Base-by-base conservation (phyloP, 1,284 basidiomycete species). In the Amylostereum areolatum region DNA sequence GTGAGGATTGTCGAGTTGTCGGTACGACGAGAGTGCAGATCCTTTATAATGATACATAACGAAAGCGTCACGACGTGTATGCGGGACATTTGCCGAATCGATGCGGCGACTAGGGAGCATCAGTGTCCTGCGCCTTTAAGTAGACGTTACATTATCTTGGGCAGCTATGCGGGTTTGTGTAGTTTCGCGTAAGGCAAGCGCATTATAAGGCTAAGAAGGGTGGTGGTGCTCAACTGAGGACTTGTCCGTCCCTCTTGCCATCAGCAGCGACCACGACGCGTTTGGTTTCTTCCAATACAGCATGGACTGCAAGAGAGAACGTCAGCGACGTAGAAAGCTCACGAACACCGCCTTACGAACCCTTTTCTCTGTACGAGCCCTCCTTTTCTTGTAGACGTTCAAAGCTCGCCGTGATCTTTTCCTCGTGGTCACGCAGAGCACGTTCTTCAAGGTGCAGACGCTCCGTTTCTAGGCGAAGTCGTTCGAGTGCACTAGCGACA, bases 341-440 rank as follows among this genome's bases (percentile, higher is more conserved):
- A 28, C 29, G n/a, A 9, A 35, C 25, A 11, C 3, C 40, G 43
- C 29, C n/a, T 24, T 5, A 18, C 11, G 27, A 31, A 52, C 83
- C 80, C 68, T 77, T 81, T 31, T 70, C 69, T 53, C 77, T 74
- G 59, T 85, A 81, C 41, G 72, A 64, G 12, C 63, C 63, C 52
- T 83, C 79, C 55, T 77, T 82, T 49, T 69, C 65, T 60, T 83
- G 78, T 48, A 86, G 68, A 46, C 75, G 69, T 52, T 77, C 69
- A 47, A 78, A 79, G 32, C 74, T 76, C 3, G 65, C 59, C 37
- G 73, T 68, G 10, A 86, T 63, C 51, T 69, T 72, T 48, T 74
- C 70, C 48, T 82, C 75, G 51, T 83, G 80, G 31, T 67, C 67
- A 25, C 68, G 69, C 50, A 86, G 74, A 28, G 72, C 72, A 45